A percentile compares a stretch with the other conserved stretches of the same genome.
These are phyloP conservation scores for Quercus suber DNA, from an alignment of 306 rosid species.

Conservation along the genomic window DNA sequence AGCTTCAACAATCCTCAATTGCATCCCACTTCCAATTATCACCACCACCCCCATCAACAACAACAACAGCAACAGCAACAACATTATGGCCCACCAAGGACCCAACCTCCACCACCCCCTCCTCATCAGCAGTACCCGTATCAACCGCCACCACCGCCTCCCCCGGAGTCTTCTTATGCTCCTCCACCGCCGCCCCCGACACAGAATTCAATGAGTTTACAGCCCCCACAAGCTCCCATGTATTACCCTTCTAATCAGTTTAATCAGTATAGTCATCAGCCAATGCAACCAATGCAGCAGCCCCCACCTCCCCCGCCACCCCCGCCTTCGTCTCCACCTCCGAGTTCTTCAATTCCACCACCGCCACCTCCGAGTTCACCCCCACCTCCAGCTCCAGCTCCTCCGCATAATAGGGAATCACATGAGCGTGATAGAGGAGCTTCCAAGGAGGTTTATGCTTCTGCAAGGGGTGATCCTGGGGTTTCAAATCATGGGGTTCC, in stretches of 20 bases:
- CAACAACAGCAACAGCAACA: conserved; percentile 8
- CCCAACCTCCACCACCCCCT: conserved; percentile 56
- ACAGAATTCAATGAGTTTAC: conserved; percentile 25
- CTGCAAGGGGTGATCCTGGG: conserved; percentile 63
- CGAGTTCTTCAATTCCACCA: conserved; percentile 57
- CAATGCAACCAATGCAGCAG: conserved; percentile 42
- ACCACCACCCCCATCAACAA: conserved; percentile 15
- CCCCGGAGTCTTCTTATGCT: conserved; percentile 51
- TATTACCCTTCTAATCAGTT: conserved; percentile 69
- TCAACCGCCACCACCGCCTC: conserved; percentile 59
- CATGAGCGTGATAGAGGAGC: conserved; percentile 46
- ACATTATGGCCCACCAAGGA: conserved; percentile 48
- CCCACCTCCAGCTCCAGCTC: conserved; percentile 53
- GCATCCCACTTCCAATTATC: conserved; percentile 53
- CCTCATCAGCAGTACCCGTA: conserved; percentile 58
- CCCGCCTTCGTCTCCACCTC: conserved; percentile 68
- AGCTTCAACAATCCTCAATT: conserved; percentile 37
- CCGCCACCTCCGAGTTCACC: conserved; percentile 77
- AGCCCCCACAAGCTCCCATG: conserved; percentile 44
- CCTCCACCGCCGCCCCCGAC: conserved; percentile 61
- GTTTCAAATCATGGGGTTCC: conserved; percentile 46
- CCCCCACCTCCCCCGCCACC: conserved; percentile 56
- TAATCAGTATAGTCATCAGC: conserved; percentile 38
- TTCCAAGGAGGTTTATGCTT: conserved; percentile 43
- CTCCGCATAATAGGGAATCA: conserved; percentile 27